phyloP scores from a whole-genome alignment of 106 monocot species.

The Platanthera guangdongensis region DNA sequence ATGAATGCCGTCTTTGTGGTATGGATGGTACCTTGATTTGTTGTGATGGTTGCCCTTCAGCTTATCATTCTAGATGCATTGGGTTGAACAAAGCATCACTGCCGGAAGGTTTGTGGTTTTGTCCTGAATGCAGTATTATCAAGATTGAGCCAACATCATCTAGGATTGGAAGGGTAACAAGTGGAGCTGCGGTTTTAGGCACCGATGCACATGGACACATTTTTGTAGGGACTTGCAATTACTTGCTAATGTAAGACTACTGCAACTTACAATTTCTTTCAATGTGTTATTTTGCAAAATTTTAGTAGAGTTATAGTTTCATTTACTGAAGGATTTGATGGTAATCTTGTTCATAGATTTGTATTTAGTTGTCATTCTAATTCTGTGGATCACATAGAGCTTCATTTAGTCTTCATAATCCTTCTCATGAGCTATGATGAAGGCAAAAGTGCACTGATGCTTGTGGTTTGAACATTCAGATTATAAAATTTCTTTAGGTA shows the following conservation, averaged over 20 bases:
- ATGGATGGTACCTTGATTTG: constrained; percentile 92
- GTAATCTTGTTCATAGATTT: neutral
- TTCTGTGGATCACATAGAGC: no score
- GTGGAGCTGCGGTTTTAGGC: constrained; percentile 71
- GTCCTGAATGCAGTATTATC: constrained; percentile 62
- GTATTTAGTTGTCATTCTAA: no score
- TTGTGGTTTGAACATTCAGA: neutral
- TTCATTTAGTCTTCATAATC: neutral
- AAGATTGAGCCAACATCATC: constrained; percentile 33
- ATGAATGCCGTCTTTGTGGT: constrained; percentile 83
- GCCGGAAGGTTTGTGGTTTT: constrained; percentile 75
- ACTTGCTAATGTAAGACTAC: constrained; percentile 75
- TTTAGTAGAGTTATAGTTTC: neutral
- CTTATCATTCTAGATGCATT: constrained; percentile 91
- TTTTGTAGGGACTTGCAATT: constrained; percentile 82
- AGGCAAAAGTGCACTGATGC: neutral
- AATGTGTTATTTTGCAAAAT: neutral
- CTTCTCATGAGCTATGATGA: neutral
- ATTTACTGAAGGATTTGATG: neutral
- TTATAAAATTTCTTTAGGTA: neutral
- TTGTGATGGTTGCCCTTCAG: constrained; percentile 90
- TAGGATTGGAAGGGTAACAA: constrained; percentile 45
- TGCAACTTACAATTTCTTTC: neutral
- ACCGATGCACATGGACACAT: constrained; percentile 47
- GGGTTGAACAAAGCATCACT: constrained; percentile 66